These are phyloP conservation scores for Phytophthora sansomeana DNA, from an alignment of 352 stramenopile species.

Conservation along the genomic window DNA sequence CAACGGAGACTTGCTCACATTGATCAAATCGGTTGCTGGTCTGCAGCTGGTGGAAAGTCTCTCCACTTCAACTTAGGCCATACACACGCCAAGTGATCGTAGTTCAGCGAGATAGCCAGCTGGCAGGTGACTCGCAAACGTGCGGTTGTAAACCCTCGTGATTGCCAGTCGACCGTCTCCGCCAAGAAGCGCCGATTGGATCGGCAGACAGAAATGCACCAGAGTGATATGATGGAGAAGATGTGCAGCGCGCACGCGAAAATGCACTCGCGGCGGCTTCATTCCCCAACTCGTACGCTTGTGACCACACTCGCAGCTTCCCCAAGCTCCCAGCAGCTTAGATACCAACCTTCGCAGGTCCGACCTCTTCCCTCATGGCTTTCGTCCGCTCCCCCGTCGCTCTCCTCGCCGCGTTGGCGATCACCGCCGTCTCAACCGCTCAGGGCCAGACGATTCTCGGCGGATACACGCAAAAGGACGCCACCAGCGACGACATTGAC, in stretches of 20 bases:
- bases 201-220: conserved; percentile 26
- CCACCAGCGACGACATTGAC: conserved; percentile 34
- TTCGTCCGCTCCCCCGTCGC: conserved; percentile 22
- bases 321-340: conserved; percentile 20
- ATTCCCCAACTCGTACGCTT: conserved; percentile 20
- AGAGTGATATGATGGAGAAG: conserved; percentile 24
- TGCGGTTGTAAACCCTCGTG: conserved; percentile 12
- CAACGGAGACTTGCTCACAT: conserved; percentile 9
- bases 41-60: conserved; percentile 23
- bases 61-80: conserved; percentile 6
- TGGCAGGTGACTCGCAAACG: conserved; percentile 6
- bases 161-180: neutral
- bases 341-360: conserved; percentile 25
- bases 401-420: conserved; percentile 25
- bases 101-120: conserved; percentile 16
- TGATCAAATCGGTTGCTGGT: conserved; percentile 1
- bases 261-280: conserved; percentile 13
- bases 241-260: conserved; percentile 26
- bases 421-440: conserved; percentile 15
- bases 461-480: conserved; percentile 32
- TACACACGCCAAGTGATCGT: conserved; percentile 24
- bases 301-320: conserved; percentile 4
- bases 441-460: conserved; percentile 32
- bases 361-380: conserved; percentile 23
- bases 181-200: conserved; percentile 5